A percentile compares a stretch with the other conserved stretches of the same genome.
Conservation (phyloP, 768 basidiomycete genomes). For the Crepidotus variabilis region DNA sequence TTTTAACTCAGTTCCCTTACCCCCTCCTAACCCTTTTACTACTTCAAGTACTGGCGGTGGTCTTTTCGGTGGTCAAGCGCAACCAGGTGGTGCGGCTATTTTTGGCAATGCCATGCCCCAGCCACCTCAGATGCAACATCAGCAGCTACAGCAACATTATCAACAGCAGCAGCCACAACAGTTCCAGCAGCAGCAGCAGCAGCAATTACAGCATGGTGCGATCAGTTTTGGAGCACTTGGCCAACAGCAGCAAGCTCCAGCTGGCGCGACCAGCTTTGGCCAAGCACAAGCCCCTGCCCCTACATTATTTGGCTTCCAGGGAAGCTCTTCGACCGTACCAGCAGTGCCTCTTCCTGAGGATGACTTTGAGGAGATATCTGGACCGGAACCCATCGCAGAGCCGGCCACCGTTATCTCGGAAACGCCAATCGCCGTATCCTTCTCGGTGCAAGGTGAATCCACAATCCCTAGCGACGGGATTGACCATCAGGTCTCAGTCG, state of each 20-base stretch:
- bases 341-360: constrained; percentile 10
- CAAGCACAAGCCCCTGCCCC: neutral
- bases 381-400: constrained; percentile 20
- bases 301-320: neutral
- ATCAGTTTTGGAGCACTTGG: too few relatives aligned
- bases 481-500: constrained; percentile 52
- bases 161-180: constrained; percentile 17
- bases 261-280: neutral
- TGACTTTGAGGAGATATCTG: constrained; percentile 27
- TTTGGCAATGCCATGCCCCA: neutral
- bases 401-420: constrained; percentile 44
- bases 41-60: too few relatives aligned
- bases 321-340: neutral
- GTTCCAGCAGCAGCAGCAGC: neutral
- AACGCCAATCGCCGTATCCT: constrained; percentile 50
- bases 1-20: too few relatives aligned
- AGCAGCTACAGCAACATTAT: constrained; percentile 8
- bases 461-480: constrained; percentile 53
- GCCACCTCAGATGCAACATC: neutral
- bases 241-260: neutral
- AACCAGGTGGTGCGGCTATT: too few relatives aligned
- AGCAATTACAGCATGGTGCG: neutral
- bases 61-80: too few relatives aligned
- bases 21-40: too few relatives aligned
- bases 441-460: constrained; percentile 43